A percentile compares a stretch with the other conserved stretches of the same genome.
Conservation (phyloP, 495 filamentous ascomycete genomes). For the Xylaria scruposa region DNA sequence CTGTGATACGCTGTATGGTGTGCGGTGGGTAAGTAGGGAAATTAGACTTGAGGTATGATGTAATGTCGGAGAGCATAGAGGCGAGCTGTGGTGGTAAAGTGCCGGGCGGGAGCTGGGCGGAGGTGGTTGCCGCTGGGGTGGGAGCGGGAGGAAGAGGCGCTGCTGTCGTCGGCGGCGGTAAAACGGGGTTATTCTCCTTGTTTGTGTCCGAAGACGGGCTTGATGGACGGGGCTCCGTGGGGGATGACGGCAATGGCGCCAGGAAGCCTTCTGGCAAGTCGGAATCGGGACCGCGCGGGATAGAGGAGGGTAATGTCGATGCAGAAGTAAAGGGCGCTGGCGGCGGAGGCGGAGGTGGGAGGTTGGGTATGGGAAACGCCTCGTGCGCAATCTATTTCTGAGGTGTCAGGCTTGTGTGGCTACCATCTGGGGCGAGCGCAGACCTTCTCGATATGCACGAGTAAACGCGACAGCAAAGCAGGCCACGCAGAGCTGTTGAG, state of each 20-base stretch:
- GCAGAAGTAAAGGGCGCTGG: slow-evolving; percentile 35
- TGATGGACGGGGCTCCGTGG: slow-evolving; percentile 54
- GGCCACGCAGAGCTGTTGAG: slow-evolving; percentile 49
- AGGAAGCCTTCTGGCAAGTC: slow-evolving; percentile 64
- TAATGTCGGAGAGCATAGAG: slow-evolving; percentile 69
- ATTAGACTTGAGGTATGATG: slow-evolving; percentile 65
- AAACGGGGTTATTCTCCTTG: slow-evolving; percentile 52
- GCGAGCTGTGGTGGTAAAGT: slow-evolving; percentile 68
- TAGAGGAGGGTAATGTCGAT: slow-evolving; percentile 43
- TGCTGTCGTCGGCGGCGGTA: slow-evolving; percentile 33
- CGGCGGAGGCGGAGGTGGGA: slow-evolving; percentile 39
- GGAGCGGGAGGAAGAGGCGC: slow-evolving; percentile 27
- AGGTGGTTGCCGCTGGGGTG: slow-evolving; percentile 24
- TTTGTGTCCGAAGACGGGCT: slow-evolving; percentile 55
- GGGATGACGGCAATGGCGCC: slow-evolving; percentile 54
- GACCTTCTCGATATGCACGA: slow-evolving; percentile 52
- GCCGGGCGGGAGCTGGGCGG: slow-evolving; percentile 37
- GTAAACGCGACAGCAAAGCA: slow-evolving; percentile 42
- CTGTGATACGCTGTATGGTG: slow-evolving; percentile 89
- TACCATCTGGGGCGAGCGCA: not conserved
- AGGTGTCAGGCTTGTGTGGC: slow-evolving; percentile 14
- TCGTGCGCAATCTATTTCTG: slow-evolving; percentile 46
- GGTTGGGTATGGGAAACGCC: slow-evolving; percentile 54
- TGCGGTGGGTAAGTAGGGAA: slow-evolving; percentile 84
- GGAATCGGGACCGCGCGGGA: slow-evolving; percentile 43